Evolutionary conservation across 2,329 filamentous ascomycete genomes (phyloP), one percentile per base, ranked within the genome.

Genomic region (Setomelanomma holmii): DNA sequence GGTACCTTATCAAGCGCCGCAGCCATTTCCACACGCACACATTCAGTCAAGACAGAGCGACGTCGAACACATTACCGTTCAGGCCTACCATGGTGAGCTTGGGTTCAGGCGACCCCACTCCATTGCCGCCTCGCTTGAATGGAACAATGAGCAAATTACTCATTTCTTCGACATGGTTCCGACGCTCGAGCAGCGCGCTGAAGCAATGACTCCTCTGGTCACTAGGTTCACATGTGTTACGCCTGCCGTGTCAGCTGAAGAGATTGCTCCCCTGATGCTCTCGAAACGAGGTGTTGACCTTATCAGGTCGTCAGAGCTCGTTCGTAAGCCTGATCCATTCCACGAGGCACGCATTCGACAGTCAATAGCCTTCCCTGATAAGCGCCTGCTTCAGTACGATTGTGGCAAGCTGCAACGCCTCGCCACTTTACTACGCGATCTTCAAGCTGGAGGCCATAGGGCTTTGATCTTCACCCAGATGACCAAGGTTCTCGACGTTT

Each of bases 381-480:
- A 93, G 72, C 86, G 95, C 30, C 85, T 99, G n/a, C 80, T 99
- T 0, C 93, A 99, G 72, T 99, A 96, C 73, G 95, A 99, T 75
- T 98, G 95, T 68, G 95, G 95, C 63, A 99, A 99, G 75, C 84
- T 99, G 3, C 95, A 99, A 68, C 87, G 89, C 16, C 83, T 99
- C 14, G 95, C 96, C 67, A 88, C 88, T 55, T 83, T 99, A 1
- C 83, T 99, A 12, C 89, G 95, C 8, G 88, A 89, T 56, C 82
- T 99, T 6, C 93, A 98, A 76, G 86, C 90, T 2, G 92, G 91
- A 34, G 92, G 93, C 1, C 95, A 98, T 68, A 90, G 96, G 6
- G 95, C 92, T 8, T 82, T 99, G 44, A 99, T 99, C 72, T 99
- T 99, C 75, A 98, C 96, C 0, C 95, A 99, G 70, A 99, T 99